These are phyloP conservation scores for Panellus pusillus DNA, from an alignment of 768 basidiomycete species.

Conservation along the genomic window DNA sequence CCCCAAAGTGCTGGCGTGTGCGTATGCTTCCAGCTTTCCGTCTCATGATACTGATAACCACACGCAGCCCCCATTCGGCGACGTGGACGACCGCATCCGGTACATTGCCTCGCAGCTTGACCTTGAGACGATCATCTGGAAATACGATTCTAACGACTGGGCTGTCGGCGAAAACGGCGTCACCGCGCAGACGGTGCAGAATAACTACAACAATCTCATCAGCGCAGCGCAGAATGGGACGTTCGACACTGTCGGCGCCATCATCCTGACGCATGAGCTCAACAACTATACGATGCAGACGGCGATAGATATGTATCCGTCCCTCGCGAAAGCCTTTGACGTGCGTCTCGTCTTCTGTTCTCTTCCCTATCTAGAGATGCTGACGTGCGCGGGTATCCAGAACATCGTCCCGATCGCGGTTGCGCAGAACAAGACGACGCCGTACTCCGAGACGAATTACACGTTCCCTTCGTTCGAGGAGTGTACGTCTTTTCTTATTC, in stretches of 20 bases:
- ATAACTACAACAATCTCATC: conserved; percentile 14
- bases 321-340: conserved; percentile 45
- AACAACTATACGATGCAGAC: conserved; percentile 62
- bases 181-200: conserved; percentile 5
- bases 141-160: conserved; percentile 74
- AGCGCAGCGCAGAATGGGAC: not conserved
- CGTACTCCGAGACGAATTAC: conserved; percentile 51
- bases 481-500: conserved; percentile 34
- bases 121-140: conserved; percentile 66
- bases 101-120: conserved; percentile 14
- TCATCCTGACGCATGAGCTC: conserved; percentile 51
- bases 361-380: not conserved
- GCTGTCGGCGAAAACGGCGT: conserved; percentile 21
- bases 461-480: conserved; percentile 45
- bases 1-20: conserved; percentile 63
- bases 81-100: conserved; percentile 20
- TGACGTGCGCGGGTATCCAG: conserved; percentile 10
- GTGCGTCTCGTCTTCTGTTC: conserved; percentile 27
- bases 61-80: conserved; percentile 24
- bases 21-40: conserved; percentile 16
- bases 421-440: conserved; percentile 49
- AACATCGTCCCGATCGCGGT: conserved; percentile 57
- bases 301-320: conserved; percentile 50
- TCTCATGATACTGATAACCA: conserved; percentile 4
- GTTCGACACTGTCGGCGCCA: conserved; percentile 17